Evolutionary conservation across 305 asterid species (phyloP).

Genomic region (Fraxinus platypoda): DNA sequence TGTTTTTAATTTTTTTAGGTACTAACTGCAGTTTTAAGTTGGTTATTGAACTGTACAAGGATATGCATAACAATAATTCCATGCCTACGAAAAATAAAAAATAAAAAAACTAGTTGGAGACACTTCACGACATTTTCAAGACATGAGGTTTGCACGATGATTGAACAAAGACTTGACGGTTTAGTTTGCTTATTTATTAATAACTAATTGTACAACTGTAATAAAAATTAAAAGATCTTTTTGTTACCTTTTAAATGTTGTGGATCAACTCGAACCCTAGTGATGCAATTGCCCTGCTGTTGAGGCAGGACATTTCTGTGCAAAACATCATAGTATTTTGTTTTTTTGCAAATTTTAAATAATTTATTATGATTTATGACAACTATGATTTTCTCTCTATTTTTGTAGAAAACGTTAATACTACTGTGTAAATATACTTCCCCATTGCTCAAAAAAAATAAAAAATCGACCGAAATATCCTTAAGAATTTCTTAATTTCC

Average conservation of each 20-base stretch:
- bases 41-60: background rate
- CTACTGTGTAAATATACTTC: background rate
- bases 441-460: background rate
- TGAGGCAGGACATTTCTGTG: background rate
- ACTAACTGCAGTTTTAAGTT: slow-evolving; percentile 9
- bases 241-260: too few relatives aligned
- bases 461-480: too few relatives aligned
- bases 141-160: background rate
- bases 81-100: background rate
- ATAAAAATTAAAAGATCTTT: background rate
- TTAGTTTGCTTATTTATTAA: background rate
- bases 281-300: background rate
- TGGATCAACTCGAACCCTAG: background rate
- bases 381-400: too few relatives aligned
- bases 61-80: background rate
- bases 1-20: background rate
- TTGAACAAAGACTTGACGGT: background rate
- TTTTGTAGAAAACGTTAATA: background rate
- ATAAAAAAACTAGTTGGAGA: background rate
- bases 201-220: background rate
- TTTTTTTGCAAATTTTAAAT: too few relatives aligned
- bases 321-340: too few relatives aligned
- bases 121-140: too few relatives aligned
- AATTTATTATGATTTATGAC: background rate
- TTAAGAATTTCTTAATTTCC: too few relatives aligned